Evolutionary conservation across 73 alveolate genomes (phyloP).

Genomic region (Paraurostyla sp.): DNA sequence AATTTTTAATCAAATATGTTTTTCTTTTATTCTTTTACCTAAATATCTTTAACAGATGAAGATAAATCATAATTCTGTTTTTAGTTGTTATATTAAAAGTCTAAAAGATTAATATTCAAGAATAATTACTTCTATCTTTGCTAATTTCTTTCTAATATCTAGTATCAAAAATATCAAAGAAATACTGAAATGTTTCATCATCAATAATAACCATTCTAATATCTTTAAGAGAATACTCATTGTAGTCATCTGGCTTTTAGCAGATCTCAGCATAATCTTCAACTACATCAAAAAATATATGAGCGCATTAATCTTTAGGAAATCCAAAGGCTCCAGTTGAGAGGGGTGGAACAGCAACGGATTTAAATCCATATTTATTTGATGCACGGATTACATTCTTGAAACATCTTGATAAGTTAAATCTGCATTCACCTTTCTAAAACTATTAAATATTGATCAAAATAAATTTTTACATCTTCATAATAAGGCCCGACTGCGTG

Average conservation of each 20-base stretch:
- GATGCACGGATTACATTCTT: constrained; percentile 41
- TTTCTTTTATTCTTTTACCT: too few relatives aligned
- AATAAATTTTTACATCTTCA: not conserved
- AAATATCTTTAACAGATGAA: too few relatives aligned
- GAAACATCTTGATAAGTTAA: not conserved
- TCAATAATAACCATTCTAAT: constrained; percentile 15
- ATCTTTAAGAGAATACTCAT: not conserved
- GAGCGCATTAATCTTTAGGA: constrained; percentile 73
- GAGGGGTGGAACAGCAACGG: constrained; percentile 80
- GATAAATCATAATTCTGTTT: too few relatives aligned
- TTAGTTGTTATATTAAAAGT: too few relatives aligned
- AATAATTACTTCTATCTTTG: too few relatives aligned
- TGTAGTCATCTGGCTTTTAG: not conserved
- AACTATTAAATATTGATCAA: not conserved
- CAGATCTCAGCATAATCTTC: constrained; percentile 17
- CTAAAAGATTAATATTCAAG: too few relatives aligned
- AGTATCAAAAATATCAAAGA: too few relatives aligned
- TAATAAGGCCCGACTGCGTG: constrained; percentile 94
- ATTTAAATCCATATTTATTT: not conserved
- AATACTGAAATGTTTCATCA: not conserved
- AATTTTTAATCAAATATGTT: too few relatives aligned
- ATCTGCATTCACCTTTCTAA: not conserved
- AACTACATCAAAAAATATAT: not conserved
- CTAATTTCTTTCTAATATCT: too few relatives aligned
- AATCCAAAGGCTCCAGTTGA: constrained; percentile 78